Conservation (phyloP, 1,284 basidiomycete species). For the Trametes pubescens region DNA sequence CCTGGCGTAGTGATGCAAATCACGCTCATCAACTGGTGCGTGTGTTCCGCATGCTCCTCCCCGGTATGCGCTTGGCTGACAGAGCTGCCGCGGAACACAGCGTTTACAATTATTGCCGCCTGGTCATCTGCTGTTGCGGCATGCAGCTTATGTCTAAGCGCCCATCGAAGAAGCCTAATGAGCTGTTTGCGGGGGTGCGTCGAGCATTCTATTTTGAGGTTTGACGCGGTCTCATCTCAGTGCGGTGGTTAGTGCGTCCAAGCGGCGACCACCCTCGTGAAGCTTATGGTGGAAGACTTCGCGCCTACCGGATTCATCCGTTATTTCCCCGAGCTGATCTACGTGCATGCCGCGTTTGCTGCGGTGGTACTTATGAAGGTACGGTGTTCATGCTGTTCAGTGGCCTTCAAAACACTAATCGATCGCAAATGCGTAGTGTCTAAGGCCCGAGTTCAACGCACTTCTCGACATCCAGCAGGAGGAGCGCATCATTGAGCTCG, state of each 20-base stretch:
- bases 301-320: constrained; percentile 44
- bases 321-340: constrained; percentile 53
- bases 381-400: background rate
- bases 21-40: constrained; percentile 41
- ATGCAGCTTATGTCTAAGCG: constrained; percentile 39
- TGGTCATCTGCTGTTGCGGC: constrained; percentile 45
- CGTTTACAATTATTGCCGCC: constrained; percentile 44
- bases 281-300: constrained; percentile 42
- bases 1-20: constrained; percentile 38
- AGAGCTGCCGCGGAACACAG: constrained; percentile 25
- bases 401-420: background rate
- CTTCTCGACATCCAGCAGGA: constrained; percentile 39
- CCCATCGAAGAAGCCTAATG: constrained; percentile 30
- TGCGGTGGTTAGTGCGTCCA: constrained; percentile 40
- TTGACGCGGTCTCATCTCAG: constrained; percentile 19
- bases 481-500: constrained; percentile 37
- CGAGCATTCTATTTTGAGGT: constrained; percentile 26
- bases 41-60: constrained; percentile 1
- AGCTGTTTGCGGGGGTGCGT: constrained; percentile 32
- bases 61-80: constrained; percentile 3
- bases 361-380: constrained; percentile 48
- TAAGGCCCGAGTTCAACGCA: constrained; percentile 41
- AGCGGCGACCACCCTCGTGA: constrained; percentile 42
- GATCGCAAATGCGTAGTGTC: constrained; percentile 27
- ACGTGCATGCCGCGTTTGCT: constrained; percentile 51